Evolutionary conservation across 805 yeast genomes (phyloP), one percentile per base, ranked within the genome.

Genomic region (Candida ponderosae): DNA sequence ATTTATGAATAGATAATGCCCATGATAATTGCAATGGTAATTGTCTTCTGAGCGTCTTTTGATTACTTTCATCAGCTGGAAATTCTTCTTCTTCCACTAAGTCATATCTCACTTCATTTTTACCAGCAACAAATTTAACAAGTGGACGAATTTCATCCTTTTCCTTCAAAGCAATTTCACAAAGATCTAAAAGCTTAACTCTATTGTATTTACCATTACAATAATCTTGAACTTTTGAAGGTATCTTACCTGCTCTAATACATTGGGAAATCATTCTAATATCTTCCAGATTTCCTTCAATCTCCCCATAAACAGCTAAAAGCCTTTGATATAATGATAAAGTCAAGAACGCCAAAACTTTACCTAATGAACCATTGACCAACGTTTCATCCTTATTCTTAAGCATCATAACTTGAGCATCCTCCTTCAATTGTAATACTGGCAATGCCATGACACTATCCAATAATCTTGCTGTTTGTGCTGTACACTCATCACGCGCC

Each of bases 351-450:
- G 60, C 57, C 4, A 66, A 40, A 1, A 93, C 81, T 29, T 69
- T 75, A 0, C 99, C 99, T 29, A 90, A 65, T 0, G 96, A 76
- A 3, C 99, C 98, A 60, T 93, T 93, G 30, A 93, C 97, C 29
- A 93, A 63, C 3, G 67, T 61, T 9, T 76, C 81, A 45, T 85
- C 89, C 21, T 73, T 68, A 55, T 93, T 93, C 50, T 84, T 86
- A 46, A 93, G 62, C 70, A 86, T 78, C 96, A 93, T 89, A 2
- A 93, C 97, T 58, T 93, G 98, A 0, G 96, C 94, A 28, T 86
- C 87, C 38, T 75, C 79, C 56, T 89, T 90, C 45, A 93, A 62
- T 3, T 64, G 68, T 14, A 93, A 52, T 6, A 48, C 53, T 40
- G 71, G 68, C 20, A 81, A 83, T 32, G 93, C 94, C 82, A 89